phyloP scores from a whole-genome alignment of 2,329 filamentous ascomycete genomes.

The Nemania serpens region DNA sequence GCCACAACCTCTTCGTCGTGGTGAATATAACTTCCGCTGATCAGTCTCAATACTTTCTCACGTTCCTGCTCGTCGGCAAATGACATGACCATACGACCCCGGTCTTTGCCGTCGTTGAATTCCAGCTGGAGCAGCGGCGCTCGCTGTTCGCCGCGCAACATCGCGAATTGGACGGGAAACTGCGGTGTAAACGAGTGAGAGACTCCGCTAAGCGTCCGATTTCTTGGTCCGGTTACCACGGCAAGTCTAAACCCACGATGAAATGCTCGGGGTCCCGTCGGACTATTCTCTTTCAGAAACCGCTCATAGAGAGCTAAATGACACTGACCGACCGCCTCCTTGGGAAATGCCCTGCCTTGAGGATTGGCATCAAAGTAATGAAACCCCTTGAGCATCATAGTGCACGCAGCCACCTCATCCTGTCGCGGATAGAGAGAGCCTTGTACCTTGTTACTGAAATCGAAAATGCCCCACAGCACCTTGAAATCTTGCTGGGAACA shows the following conservation, averaged over 20 bases:
- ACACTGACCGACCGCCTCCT: conserved; percentile 73
- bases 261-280: conserved; percentile 70
- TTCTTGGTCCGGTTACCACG: conserved; percentile 76
- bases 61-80: conserved; percentile 77
- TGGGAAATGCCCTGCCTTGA: conserved; percentile 74
- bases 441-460: conserved; percentile 80
- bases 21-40: conserved; percentile 73
- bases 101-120: conserved; percentile 67
- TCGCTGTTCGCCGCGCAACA: conserved; percentile 72
- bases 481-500: conserved; percentile 79
- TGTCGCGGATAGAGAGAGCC: conserved; percentile 68
- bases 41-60: conserved; percentile 69
- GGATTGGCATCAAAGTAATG: conserved; percentile 79
- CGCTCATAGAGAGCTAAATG: conserved; percentile 78
- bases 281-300: conserved; percentile 68
- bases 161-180: conserved; percentile 76
- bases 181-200: conserved; percentile 70
- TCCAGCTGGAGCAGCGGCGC: conserved; percentile 72
- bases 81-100: conserved; percentile 75
- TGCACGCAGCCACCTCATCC: conserved; percentile 73
- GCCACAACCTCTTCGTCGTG: conserved; percentile 71
- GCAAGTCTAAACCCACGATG: conserved; percentile 82
- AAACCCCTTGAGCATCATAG: conserved; percentile 71
- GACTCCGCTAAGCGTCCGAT: conserved; percentile 77
- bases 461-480: conserved; percentile 80